Evolutionary conservation across 495 filamentous ascomycete species (phyloP).

Genomic region (Lepidopterella palustris): DNA sequence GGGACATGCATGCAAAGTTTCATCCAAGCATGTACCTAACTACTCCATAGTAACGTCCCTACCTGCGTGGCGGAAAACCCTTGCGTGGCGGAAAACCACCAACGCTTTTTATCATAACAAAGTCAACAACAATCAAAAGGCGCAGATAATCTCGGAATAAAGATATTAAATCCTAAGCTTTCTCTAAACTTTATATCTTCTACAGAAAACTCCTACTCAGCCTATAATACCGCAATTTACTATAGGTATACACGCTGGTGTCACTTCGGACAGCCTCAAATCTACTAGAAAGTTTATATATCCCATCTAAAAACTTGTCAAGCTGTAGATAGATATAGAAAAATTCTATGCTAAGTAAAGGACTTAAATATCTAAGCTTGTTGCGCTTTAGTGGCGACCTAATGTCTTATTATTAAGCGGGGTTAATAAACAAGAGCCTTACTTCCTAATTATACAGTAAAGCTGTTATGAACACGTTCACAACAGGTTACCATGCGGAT

Average conservation of each 20-base stretch:
- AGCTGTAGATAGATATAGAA: neutral
- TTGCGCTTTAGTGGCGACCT: neutral
- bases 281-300: neutral
- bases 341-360: neutral
- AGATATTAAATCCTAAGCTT: neutral
- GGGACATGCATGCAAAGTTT: no score
- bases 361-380: neutral
- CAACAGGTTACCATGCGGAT: neutral
- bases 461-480: neutral
- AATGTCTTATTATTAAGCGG: neutral
- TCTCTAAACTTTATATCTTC: neutral
- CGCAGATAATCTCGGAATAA: neutral
- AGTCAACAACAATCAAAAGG: neutral
- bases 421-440: neutral
- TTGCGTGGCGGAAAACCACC: constrained; percentile 14
- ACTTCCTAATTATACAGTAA: neutral
- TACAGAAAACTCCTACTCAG: neutral
- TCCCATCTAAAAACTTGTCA: neutral
- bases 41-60: no score
- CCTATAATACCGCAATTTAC: neutral
- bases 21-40: no score
- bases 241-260: neutral
- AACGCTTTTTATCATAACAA: constrained; percentile 14
- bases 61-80: no score
- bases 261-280: no score